Evolutionary conservation across 1,284 basidiomycete genomes (phyloP).

Genomic region (Ustilago vetiveriae): DNA sequence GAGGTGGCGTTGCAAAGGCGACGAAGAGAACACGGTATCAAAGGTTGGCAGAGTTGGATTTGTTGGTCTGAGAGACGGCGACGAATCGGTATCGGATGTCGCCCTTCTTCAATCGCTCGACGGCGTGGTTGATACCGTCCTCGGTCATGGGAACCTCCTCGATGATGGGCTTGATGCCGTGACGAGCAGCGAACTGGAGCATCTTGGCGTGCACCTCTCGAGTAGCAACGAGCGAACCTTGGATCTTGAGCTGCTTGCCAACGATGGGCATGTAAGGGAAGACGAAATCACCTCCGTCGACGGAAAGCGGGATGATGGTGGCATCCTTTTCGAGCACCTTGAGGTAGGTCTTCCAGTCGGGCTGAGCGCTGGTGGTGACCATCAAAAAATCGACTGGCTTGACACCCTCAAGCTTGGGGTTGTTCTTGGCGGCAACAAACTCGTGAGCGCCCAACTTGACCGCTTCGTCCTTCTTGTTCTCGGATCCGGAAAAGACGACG

Average conservation of each 20-base stretch:
- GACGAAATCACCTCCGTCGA: slow-evolving; percentile 35
- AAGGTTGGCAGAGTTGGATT: slow-evolving; percentile 35
- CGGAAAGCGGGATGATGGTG: slow-evolving; percentile 58
- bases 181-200: slow-evolving; percentile 56
- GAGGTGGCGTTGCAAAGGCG: background rate
- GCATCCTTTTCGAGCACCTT: slow-evolving; percentile 52
- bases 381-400: slow-evolving; percentile 56
- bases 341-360: slow-evolving; percentile 60
- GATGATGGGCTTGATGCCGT: slow-evolving; percentile 57
- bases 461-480: slow-evolving; percentile 57
- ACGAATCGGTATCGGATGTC: slow-evolving; percentile 64
- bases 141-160: slow-evolving; percentile 63
- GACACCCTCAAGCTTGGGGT: slow-evolving; percentile 56
- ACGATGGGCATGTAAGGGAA: slow-evolving; percentile 60
- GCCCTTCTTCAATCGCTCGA: slow-evolving; percentile 58
- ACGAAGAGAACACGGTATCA: too few species aligned
- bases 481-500: slow-evolving; percentile 53
- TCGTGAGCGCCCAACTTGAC: slow-evolving; percentile 54
- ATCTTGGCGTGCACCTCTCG: slow-evolving; percentile 57
- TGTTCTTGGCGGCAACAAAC: slow-evolving; percentile 58
- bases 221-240: slow-evolving; percentile 56
- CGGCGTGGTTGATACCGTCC: slow-evolving; percentile 58
- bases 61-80: slow-evolving; percentile 49
- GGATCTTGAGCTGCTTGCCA: slow-evolving; percentile 53
- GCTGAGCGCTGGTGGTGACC: slow-evolving; percentile 60